Percentiles rank a stretch among this genome's conserved stretches.
Evolutionary conservation across 2,329 filamentous ascomycete species (phyloP).

Genomic region (Aspergillus fumigatiaffinis): DNA sequence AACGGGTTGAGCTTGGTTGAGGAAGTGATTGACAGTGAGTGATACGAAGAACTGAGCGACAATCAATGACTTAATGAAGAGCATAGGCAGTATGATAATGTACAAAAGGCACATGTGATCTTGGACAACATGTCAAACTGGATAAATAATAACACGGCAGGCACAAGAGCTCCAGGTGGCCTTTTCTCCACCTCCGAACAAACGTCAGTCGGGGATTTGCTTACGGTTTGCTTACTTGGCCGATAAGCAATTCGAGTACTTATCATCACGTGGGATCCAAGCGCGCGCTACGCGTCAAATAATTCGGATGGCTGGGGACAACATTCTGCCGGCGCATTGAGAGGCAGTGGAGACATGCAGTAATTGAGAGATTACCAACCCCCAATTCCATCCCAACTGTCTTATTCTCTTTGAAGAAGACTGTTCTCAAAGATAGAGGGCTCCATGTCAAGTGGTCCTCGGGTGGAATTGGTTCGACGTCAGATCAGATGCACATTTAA

Average conservation of each 20-base stretch:
- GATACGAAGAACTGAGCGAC: background rate
- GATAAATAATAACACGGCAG: background rate
- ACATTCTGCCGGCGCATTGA: background rate
- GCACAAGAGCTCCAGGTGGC: constrained; percentile 18
- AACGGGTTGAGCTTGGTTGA: background rate
- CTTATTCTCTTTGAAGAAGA: background rate
- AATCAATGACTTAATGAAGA: background rate
- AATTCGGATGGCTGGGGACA: constrained; percentile 16
- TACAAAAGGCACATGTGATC: background rate
- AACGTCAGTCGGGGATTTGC: background rate
- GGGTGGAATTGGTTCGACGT: background rate
- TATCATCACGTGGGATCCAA: constrained; percentile 7
- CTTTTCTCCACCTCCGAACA: constrained; percentile 14
- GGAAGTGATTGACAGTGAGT: background rate
- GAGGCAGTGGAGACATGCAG: background rate
- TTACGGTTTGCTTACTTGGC: constrained; percentile 8
- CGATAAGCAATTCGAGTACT: background rate
- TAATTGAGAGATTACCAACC: background rate
- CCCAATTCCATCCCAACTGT: background rate
- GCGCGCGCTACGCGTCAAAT: constrained; percentile 20
- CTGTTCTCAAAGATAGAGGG: background rate
- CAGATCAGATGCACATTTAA: background rate
- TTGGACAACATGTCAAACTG: background rate
- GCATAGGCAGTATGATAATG: background rate
- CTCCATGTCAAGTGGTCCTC: background rate